Percentiles rank a stretch among this genome's conserved stretches.
Evolutionary conservation across 352 stramenopile genomes (phyloP).

Genomic region (Halophytophthora polymorphica): DNA sequence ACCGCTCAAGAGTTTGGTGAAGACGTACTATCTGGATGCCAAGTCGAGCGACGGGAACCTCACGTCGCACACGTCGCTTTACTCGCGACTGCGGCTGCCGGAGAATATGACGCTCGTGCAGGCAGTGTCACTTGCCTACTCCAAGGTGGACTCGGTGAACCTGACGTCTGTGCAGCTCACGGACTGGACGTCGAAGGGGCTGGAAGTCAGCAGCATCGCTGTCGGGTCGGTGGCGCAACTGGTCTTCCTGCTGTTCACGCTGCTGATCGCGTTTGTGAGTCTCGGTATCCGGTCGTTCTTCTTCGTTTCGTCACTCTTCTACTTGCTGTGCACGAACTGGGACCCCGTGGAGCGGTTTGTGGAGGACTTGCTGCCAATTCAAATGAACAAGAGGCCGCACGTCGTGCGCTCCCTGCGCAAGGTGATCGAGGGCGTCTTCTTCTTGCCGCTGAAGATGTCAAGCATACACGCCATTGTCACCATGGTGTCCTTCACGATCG

Average conservation of each 20-base stretch:
- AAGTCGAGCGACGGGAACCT: conserved; percentile 56
- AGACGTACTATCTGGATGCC: conserved; percentile 78
- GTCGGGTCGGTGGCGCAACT: conserved; percentile 81
- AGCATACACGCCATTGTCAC: conserved; percentile 87
- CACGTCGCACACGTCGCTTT: conserved; percentile 47
- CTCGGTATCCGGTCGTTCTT: conserved; percentile 84
- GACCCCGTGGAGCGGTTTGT: conserved; percentile 85
- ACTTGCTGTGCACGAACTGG: conserved; percentile 83
- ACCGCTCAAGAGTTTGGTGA: conserved; percentile 75
- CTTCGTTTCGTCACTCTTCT: conserved; percentile 87
- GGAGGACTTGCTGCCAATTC: conserved; percentile 72
- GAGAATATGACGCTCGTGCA: conserved; percentile 84
- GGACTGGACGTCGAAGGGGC: conserved; percentile 80
- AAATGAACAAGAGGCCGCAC: conserved; percentile 65
- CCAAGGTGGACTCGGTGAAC: conserved; percentile 85
- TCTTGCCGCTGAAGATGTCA: conserved; percentile 86
- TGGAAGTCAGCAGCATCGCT: conserved; percentile 82
- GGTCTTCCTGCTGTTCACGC: conserved; percentile 68
- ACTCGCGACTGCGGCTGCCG: conserved; percentile 50
- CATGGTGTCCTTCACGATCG: conserved; percentile 80
- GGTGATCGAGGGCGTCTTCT: conserved; percentile 86
- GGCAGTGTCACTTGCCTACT: conserved; percentile 68
- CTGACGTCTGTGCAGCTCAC: conserved; percentile 82
- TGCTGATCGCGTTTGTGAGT: conserved; percentile 85
- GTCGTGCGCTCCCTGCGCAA: conserved; percentile 71